phyloP scores from a whole-genome alignment of 441 rosid genomes.

The Jatropha podagrica region DNA sequence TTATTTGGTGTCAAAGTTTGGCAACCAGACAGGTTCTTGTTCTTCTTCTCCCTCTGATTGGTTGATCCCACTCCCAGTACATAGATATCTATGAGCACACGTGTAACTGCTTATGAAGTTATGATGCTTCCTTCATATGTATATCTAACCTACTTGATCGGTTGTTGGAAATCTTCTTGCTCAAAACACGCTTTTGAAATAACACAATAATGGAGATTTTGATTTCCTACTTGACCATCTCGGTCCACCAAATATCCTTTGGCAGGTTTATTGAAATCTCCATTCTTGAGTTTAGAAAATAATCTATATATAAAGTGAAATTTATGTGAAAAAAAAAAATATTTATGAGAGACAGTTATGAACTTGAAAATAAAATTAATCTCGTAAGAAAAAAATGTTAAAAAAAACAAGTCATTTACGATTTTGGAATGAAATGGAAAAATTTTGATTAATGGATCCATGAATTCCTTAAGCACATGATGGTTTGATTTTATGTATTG shows the following conservation, averaged over 20 bases:
- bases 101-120: conserved; percentile 10
- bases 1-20: background rate
- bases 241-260: conserved; percentile 15
- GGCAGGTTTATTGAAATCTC: too few relatives aligned
- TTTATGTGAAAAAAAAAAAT: too few relatives aligned
- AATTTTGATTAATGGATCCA: too few relatives aligned
- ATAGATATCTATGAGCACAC: conserved; percentile 9
- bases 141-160: background rate
- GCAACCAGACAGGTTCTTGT: conserved; percentile 8
- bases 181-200: conserved; percentile 1
- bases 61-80: background rate
- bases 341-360: too few relatives aligned
- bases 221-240: background rate
- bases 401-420: too few relatives aligned
- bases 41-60: background rate
- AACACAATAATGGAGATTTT: background rate
- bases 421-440: too few relatives aligned
- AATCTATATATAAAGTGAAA: too few relatives aligned
- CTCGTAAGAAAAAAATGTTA: too few relatives aligned
- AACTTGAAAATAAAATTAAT: too few relatives aligned
- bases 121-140: conserved; percentile 5
- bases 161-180: background rate
- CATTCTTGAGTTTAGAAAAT: too few relatives aligned
- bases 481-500: background rate
- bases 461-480: too few relatives aligned